A percentile compares a stretch with the other conserved stretches of the same genome.
Conservation (phyloP, 192 early-diverging fungal genomes). For the Coemansia sp. region DNA sequence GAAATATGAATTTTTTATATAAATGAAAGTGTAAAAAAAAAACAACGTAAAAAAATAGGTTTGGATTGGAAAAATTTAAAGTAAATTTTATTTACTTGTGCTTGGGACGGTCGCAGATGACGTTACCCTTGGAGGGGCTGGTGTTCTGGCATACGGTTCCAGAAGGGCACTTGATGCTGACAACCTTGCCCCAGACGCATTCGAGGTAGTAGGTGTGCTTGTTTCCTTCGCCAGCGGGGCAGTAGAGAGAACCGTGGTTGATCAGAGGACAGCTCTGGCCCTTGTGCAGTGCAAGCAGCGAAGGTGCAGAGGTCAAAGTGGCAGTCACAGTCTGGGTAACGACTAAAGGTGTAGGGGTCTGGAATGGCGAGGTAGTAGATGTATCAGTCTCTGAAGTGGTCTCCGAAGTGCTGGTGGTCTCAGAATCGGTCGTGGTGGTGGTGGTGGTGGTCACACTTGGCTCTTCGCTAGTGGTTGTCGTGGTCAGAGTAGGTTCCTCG, state of each 20-base stretch:
- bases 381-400: not conserved
- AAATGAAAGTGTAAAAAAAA: not conserved
- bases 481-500: not conserved
- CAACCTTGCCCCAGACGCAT: constrained; percentile 21
- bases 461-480: not conserved
- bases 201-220: constrained; percentile 12
- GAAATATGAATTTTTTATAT: not conserved
- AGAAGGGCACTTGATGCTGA: constrained; percentile 9
- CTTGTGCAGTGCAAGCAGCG: not conserved
- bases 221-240: not conserved
- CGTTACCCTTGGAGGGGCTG: not conserved
- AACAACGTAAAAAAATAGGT: not conserved
- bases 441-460: not conserved
- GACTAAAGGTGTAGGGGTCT: not conserved
- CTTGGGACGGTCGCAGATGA: constrained; percentile 1
- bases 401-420: not conserved
- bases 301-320: not conserved
- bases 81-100: no score
- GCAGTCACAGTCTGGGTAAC: not conserved
- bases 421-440: not conserved
- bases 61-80: no score
- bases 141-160: constrained; percentile 11
- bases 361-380: not conserved
- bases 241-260: constrained; percentile 5
- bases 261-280: constrained; percentile 9